Percentiles rank a stretch among this genome's conserved stretches.
Evolutionary conservation across 441 rosid genomes (phyloP).

Genomic region (Pelargonium exstipulatum): DNA sequence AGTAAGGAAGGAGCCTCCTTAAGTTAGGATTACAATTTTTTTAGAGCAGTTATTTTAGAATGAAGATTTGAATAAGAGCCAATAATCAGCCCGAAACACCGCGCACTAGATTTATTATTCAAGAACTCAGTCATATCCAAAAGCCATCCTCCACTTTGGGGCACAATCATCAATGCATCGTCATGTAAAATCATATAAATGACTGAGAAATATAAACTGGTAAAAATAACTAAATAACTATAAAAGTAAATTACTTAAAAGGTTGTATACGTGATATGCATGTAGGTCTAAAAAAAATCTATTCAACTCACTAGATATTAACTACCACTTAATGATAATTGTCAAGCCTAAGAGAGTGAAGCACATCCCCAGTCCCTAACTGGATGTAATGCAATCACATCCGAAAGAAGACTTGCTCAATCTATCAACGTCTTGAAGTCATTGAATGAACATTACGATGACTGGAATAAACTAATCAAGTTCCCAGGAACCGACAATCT

Average conservation of each 20-base stretch:
- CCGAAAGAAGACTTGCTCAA: neutral
- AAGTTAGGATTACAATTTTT: neutral
- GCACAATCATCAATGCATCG: neutral
- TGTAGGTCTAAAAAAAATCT: neutral
- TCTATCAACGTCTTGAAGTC: neutral
- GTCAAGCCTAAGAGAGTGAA: neutral
- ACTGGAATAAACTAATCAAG: constrained; percentile 2
- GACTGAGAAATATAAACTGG: neutral
- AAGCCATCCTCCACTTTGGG: neutral
- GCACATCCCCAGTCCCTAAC: neutral
- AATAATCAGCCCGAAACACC: neutral
- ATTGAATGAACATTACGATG: neutral
- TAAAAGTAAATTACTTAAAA: neutral
- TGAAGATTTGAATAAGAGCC: neutral
- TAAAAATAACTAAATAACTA: neutral
- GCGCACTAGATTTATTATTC: neutral
- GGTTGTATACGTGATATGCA: neutral
- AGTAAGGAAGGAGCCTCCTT: neutral
- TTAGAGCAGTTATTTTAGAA: neutral
- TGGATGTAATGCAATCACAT: neutral
- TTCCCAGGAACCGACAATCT: neutral
- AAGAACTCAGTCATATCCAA: neutral
- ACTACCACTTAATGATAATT: neutral
- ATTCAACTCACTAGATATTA: neutral
- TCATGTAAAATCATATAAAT: neutral